These are phyloP conservation scores for Microbotryum silenes-acaulis DNA, from an alignment of 1,284 basidiomycete species.

Conservation along the genomic window DNA sequence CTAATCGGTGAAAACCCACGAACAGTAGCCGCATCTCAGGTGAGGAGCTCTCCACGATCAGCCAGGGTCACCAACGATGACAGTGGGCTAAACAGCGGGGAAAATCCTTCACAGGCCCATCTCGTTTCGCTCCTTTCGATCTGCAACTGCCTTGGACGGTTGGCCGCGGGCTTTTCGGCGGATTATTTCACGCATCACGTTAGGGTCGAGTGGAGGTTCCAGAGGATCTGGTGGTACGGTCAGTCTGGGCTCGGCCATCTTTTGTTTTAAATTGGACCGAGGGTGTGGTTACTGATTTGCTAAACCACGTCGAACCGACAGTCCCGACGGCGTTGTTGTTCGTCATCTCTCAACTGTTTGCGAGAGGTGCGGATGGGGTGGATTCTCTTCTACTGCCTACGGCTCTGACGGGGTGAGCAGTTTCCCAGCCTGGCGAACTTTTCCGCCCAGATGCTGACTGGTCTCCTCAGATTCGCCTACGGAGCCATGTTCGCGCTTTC, in stretches of 20 bases:
- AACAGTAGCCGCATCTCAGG: neutral
- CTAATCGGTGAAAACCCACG: conserved; percentile 1
- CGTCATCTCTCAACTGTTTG: conserved; percentile 19
- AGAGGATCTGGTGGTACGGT: conserved; percentile 21
- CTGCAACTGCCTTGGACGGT: conserved; percentile 14
- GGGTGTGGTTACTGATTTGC: neutral
- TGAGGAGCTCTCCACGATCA: neutral
- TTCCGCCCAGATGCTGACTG: neutral
- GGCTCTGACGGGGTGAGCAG: conserved; percentile 1
- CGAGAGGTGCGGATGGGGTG: conserved; percentile 4
- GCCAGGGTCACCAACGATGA: no score
- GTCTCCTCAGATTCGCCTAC: conserved; percentile 15
- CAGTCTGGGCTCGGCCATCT: neutral
- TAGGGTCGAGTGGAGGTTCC: conserved; percentile 5
- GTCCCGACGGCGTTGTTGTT: conserved; percentile 16
- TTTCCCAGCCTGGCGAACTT: no score
- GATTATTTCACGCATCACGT: conserved; percentile 17
- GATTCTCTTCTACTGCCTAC: conserved; percentile 11
- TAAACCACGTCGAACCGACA: neutral
- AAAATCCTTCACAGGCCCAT: neutral
- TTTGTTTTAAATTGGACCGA: neutral
- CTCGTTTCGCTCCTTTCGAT: conserved; percentile 23
- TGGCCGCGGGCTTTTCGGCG: conserved; percentile 13
- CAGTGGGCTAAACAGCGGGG: no score
- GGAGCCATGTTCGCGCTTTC: conserved; percentile 14